Conservation (phyloP, 345 rosid genomes). For the Melaleuca quinquenervia region DNA sequence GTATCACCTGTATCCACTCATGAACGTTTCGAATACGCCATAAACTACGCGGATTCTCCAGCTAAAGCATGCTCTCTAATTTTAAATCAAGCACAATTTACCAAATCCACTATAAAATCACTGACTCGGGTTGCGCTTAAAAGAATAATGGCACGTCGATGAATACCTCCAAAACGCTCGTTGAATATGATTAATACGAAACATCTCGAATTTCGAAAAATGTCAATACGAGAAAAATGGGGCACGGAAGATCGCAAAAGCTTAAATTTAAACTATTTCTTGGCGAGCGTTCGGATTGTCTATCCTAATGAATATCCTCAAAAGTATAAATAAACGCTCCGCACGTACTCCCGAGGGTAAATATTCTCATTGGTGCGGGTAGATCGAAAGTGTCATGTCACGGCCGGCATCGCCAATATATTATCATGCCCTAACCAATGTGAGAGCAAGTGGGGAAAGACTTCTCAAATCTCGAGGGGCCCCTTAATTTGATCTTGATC, state of each 20-base stretch:
- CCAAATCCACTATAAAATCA: neutral
- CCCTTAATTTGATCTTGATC: neutral
- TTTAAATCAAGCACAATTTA: neutral
- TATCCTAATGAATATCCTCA: neutral
- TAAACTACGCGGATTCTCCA: neutral
- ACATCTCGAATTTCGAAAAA: neutral
- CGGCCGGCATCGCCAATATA: neutral
- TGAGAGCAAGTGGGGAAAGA: neutral
- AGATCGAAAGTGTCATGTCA: neutral
- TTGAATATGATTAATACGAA: neutral
- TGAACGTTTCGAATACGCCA: neutral
- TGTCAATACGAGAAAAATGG: neutral
- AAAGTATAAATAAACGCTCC: neutral
- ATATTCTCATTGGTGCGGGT: neutral
- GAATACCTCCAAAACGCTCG: neutral
- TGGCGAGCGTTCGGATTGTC: neutral
- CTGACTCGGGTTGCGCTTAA: neutral
- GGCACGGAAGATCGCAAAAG: neutral
- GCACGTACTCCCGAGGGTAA: neutral
- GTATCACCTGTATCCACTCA: neutral
- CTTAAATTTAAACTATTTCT: neutral
- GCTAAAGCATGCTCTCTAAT: neutral
- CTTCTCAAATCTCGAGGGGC: neutral
- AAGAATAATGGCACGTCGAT: neutral
- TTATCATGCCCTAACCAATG: neutral